A percentile compares a stretch with the other conserved stretches of the same genome.
Conservation (phyloP, 2,329 filamentous ascomycete genomes). For the Aspergillus texensis region DNA sequence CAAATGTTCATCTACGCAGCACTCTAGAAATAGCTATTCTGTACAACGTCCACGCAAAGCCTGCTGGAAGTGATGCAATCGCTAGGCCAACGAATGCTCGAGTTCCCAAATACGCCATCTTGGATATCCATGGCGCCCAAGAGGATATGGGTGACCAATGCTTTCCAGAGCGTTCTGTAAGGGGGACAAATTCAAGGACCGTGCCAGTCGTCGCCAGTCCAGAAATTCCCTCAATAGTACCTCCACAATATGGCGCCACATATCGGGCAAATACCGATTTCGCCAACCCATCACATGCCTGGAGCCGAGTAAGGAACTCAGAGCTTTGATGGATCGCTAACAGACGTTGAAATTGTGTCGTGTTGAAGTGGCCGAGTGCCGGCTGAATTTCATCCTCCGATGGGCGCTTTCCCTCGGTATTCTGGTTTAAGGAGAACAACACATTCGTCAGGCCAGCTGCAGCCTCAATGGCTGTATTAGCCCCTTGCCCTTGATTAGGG, state of each 20-base stretch:
- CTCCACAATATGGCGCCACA: slow-evolving; percentile 11
- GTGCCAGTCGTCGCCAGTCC: slow-evolving; percentile 8
- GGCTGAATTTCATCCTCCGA: slow-evolving; percentile 6
- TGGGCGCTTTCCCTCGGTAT: neutral
- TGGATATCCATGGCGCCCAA: neutral
- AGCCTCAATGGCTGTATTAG: slow-evolving; percentile 46
- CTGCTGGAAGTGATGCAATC: neutral
- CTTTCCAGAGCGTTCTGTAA: slow-evolving; percentile 41
- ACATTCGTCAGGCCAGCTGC: slow-evolving; percentile 39
- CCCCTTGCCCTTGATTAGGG: slow-evolving; percentile 43
- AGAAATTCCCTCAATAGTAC: slow-evolving; percentile 22
- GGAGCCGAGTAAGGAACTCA: slow-evolving; percentile 18
- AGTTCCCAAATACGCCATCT: neutral
- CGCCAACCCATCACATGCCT: slow-evolving; percentile 23
- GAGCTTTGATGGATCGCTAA: slow-evolving; percentile 19
- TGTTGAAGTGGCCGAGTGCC: slow-evolving; percentile 15
- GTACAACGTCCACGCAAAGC: neutral
- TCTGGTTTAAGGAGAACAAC: slow-evolving; percentile 21
- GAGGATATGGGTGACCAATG: slow-evolving; percentile 17
- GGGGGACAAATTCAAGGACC: slow-evolving; percentile 17
- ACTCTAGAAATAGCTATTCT: neutral
- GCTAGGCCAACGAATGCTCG: neutral
- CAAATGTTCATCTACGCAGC: neutral
- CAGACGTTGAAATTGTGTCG: slow-evolving; percentile 17
- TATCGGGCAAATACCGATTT: slow-evolving; percentile 23